These are phyloP conservation scores for Butyriboletus loyo DNA, from an alignment of 768 basidiomycete genomes.

Conservation along the genomic window DNA sequence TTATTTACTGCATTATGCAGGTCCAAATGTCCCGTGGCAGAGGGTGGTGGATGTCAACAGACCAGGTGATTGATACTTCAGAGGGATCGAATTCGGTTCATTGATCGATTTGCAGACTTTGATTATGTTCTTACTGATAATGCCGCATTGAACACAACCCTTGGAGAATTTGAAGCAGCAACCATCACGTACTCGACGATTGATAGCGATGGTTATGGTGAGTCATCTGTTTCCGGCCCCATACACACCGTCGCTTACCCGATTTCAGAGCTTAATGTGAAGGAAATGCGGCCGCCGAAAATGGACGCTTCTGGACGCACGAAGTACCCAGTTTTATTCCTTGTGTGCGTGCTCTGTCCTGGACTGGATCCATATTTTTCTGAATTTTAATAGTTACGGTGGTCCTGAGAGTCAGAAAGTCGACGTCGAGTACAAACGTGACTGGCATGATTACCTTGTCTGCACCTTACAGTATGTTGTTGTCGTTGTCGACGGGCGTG, in stretches of 20 bases:
- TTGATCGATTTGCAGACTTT: conserved; percentile 42
- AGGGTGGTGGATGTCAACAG: conserved; percentile 60
- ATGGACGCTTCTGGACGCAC: conserved; percentile 96
- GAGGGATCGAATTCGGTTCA: neutral
- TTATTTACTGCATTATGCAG: conserved; percentile 76
- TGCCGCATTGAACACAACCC: conserved; percentile 56
- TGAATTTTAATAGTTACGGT: conserved; percentile 61
- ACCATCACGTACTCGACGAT: conserved; percentile 70
- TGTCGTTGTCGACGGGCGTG: conserved; percentile 88
- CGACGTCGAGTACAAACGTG: conserved; percentile 58
- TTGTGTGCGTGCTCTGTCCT: conserved; percentile 49
- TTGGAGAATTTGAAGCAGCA: conserved; percentile 68
- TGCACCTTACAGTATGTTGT: conserved; percentile 80
- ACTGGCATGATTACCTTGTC: conserved; percentile 88
- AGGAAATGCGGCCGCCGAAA: conserved; percentile 86
- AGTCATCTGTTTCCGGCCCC: conserved; percentile 15
- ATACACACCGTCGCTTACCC: conserved; percentile 17
- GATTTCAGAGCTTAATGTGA: conserved; percentile 75
- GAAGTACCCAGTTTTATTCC: conserved; percentile 93
- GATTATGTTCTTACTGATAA: conserved; percentile 72
- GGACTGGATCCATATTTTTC: neutral
- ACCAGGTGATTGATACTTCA: conserved; percentile 34
- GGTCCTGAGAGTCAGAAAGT: conserved; percentile 87
- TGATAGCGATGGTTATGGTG: conserved; percentile 78
- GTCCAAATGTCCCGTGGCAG: conserved; percentile 87